Evolutionary conservation across 1,284 basidiomycete genomes (phyloP).

Genomic region (Ustilago shanxiensis): DNA sequence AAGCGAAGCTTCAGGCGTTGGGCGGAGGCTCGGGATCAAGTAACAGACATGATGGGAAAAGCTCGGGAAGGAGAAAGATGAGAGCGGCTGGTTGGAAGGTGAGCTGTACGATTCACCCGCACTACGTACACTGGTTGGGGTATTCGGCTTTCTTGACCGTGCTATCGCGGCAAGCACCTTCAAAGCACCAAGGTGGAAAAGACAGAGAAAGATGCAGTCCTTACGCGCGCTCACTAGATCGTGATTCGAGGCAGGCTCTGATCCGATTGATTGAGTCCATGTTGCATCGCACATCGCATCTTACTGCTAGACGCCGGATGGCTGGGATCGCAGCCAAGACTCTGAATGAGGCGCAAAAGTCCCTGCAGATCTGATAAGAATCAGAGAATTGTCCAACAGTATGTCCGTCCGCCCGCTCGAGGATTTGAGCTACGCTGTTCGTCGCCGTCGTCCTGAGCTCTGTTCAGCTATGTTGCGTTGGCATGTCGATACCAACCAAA

Average conservation of each 20-base stretch:
- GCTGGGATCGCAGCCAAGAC: conserved; percentile 9
- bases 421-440: no score
- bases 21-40: background rate
- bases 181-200: background rate
- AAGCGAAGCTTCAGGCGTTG: conserved; percentile 5
- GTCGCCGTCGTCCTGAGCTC: background rate
- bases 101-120: conserved; percentile 29
- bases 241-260: conserved; percentile 10
- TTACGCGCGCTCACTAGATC: conserved; percentile 8
- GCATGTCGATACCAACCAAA: no score
- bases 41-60: background rate
- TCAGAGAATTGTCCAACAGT: background rate
- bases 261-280: conserved; percentile 20
- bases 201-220: background rate
- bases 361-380: conserved; percentile 14
- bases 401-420: no score
- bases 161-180: background rate
- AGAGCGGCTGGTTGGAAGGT: conserved; percentile 26
- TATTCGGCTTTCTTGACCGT: conserved; percentile 41
- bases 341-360: conserved; percentile 20
- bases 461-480: no score
- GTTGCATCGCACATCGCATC: background rate
- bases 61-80: background rate
- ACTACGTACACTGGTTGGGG: conserved; percentile 52
- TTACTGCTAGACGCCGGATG: conserved; percentile 13